Percentiles rank a stretch among this genome's conserved stretches.
Evolutionary conservation across 1,284 basidiomycete species (phyloP).

Genomic region (Melampsora larici-populina): DNA sequence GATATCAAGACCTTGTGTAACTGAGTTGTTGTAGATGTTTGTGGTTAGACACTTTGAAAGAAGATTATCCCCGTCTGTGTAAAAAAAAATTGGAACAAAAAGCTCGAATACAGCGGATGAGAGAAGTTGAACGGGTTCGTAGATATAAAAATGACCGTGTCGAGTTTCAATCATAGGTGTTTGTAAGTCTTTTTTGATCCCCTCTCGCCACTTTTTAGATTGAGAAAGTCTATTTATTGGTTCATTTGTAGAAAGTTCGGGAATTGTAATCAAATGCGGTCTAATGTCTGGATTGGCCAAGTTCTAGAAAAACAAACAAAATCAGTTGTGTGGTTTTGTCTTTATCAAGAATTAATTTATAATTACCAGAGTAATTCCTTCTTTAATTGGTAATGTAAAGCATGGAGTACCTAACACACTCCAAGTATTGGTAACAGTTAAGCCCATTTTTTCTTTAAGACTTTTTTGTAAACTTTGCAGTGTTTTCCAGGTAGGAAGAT

Average conservation of each 20-base stretch:
- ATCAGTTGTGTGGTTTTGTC: too few species aligned
- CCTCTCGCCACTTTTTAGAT: neutral
- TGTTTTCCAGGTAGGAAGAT: too few species aligned
- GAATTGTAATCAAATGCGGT: neutral
- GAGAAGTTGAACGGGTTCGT: neutral
- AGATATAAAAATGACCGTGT: neutral
- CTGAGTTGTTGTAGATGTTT: neutral
- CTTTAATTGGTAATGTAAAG: too few species aligned
- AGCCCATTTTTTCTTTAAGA: neutral
- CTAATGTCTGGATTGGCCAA: neutral
- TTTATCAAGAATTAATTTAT: neutral
- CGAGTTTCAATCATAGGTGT: neutral
- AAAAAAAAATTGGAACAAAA: too few species aligned
- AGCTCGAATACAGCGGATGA: neutral
- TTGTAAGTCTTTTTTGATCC: neutral
- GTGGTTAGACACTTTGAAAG: neutral
- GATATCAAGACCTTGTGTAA: neutral
- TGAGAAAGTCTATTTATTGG: too few species aligned
- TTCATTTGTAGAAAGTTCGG: neutral
- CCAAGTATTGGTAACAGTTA: neutral
- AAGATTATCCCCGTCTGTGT: neutral
- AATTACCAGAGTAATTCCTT: neutral
- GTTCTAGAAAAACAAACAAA: neutral
- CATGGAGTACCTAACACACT: neutral
- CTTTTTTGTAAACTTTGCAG: neutral